phyloP scores from a whole-genome alignment of 306 rosid species.

The Herpetospermum pedunculosum region DNA sequence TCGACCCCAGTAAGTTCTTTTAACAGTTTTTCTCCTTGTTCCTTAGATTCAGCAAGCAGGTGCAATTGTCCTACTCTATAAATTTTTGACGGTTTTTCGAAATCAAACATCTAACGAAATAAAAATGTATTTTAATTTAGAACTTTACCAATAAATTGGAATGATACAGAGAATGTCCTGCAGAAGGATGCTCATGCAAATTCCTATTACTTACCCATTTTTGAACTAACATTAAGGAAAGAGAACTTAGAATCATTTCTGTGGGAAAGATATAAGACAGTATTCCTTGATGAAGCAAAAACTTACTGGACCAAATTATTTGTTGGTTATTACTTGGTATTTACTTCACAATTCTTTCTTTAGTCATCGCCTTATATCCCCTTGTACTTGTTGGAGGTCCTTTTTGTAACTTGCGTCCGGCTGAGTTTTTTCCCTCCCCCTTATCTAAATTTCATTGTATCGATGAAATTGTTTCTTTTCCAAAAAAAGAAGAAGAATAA shows the following conservation, averaged over 20 bases:
- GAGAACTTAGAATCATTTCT: not conserved
- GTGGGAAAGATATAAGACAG: not conserved
- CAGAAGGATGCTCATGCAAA: not conserved
- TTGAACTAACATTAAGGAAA: not conserved
- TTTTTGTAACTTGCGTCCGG: not conserved
- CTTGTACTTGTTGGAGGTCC: not conserved
- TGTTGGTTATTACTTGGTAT: not conserved
- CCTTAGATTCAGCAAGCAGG: not conserved
- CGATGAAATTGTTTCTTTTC: not conserved
- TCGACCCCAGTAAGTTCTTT: slow-evolving; percentile 70
- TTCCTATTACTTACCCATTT: not conserved
- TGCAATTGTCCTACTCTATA: not conserved
- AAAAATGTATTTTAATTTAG: not conserved
- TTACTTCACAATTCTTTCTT: not conserved
- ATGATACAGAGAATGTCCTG: too few species aligned
- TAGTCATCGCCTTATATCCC: not conserved
- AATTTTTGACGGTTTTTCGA: not conserved
- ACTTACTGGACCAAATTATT: not conserved
- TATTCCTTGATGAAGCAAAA: not conserved
- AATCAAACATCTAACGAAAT: not conserved
- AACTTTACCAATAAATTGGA: not conserved
- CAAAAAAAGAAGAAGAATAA: too few species aligned
- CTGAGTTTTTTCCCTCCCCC: not conserved
- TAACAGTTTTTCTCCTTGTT: slow-evolving; percentile 7
- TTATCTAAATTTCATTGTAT: not conserved